Evolutionary conservation across 148 eudicot genomes (phyloP).

Genomic region (Rhododendron simsii): DNA sequence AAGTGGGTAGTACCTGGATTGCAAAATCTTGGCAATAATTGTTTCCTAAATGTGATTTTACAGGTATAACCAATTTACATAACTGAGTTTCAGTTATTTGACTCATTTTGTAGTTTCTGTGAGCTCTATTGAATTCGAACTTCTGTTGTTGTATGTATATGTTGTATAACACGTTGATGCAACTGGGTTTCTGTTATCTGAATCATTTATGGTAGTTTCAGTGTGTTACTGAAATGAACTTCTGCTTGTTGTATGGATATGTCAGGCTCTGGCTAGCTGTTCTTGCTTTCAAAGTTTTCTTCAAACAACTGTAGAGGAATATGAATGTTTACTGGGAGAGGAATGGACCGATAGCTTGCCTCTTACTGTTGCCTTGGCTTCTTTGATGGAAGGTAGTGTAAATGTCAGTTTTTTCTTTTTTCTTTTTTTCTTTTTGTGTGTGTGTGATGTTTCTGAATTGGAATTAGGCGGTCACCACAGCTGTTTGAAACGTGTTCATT

Average conservation of each 20-base stretch:
- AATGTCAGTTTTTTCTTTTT: background rate
- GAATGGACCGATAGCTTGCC: slow-evolving; percentile 49
- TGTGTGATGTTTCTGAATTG: background rate
- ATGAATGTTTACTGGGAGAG: slow-evolving; percentile 24
- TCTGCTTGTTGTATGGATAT: background rate
- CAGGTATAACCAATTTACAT: slow-evolving; percentile 49
- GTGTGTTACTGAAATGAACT: background rate
- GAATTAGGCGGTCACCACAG: background rate
- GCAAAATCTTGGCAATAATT: slow-evolving; percentile 86
- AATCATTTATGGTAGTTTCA: background rate
- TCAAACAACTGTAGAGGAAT: slow-evolving; percentile 33
- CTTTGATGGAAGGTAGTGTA: slow-evolving; percentile 62
- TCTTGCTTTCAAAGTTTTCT: slow-evolving; percentile 47
- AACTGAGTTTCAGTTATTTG: background rate
- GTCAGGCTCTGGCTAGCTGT: slow-evolving; percentile 87
- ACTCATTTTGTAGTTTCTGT: background rate
- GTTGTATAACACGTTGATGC: slow-evolving; percentile 22
- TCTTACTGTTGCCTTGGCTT: slow-evolving; percentile 54
- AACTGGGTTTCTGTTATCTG: background rate
- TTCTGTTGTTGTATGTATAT: background rate
- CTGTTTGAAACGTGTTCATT: background rate
- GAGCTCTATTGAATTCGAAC: background rate
- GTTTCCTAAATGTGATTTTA: slow-evolving; percentile 87
- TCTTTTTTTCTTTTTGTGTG: background rate
- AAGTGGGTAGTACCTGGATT: slow-evolving; percentile 63